phyloP scores from a whole-genome alignment of 441 rosid genomes.

The Flueggea neowawraea region DNA sequence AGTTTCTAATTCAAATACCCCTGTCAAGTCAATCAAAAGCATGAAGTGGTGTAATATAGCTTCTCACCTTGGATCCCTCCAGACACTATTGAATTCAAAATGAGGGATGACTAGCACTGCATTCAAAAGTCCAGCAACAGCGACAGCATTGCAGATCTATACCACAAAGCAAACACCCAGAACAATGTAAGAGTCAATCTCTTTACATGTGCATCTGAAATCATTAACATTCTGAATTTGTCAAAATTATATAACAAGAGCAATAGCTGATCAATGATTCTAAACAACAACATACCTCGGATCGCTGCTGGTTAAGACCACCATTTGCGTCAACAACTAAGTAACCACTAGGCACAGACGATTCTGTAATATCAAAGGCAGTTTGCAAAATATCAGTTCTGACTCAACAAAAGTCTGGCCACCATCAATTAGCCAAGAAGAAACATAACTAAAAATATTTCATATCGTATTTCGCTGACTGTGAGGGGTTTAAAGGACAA shows the following conservation, averaged over 20 bases:
- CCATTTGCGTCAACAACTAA: conserved; percentile 91
- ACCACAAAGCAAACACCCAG: conserved; percentile 4
- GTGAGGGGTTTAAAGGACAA: too few species aligned
- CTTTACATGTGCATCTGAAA: background rate
- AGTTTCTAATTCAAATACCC: background rate
- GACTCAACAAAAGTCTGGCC: background rate
- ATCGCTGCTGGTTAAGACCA: conserved; percentile 97
- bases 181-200: conserved; percentile 1
- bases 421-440: too few species aligned
- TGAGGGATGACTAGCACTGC: conserved; percentile 78
- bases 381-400: conserved; percentile 1
- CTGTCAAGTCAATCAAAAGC: background rate
- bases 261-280: background rate
- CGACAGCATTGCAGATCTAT: conserved; percentile 97
- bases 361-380: conserved; percentile 36
- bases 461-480: too few species aligned
- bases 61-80: conserved; percentile 90
- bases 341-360: conserved; percentile 55
- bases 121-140: conserved; percentile 87
- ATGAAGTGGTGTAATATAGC: background rate
- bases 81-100: conserved; percentile 72
- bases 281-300: conserved; percentile 55
- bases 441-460: too few species aligned
- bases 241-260: background rate
- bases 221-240: background rate